Evolutionary conservation across 176 grass and related monocot species (phyloP).

Genomic region (Avena eriantha): DNA sequence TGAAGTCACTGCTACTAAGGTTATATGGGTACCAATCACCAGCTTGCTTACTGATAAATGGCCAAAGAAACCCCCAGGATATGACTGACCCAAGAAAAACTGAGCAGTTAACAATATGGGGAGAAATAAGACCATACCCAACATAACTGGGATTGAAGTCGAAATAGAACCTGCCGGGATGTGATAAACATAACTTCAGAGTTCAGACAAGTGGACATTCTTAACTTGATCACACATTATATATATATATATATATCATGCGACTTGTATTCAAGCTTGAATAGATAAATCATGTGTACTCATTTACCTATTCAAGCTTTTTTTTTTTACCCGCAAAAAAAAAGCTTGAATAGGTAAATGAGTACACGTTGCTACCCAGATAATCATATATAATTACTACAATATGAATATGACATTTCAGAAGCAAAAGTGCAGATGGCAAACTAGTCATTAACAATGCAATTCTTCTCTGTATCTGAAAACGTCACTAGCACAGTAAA

Average conservation of each 20-base stretch:
- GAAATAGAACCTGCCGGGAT: slow-evolving; percentile 52
- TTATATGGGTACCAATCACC: slow-evolving; percentile 64
- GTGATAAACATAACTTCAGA: not conserved
- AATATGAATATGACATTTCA: not conserved
- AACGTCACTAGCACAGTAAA: slow-evolving; percentile 9
- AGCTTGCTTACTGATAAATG: slow-evolving; percentile 47
- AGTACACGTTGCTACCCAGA: not conserved
- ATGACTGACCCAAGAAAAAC: slow-evolving; percentile 58
- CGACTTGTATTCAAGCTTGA: slow-evolving; percentile 7
- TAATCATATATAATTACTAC: not conserved
- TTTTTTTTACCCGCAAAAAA: too few species aligned
- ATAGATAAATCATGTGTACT: not conserved
- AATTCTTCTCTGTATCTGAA: not conserved
- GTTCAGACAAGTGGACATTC: not conserved
- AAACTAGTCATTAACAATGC: slow-evolving; percentile 4
- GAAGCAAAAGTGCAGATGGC: not conserved
- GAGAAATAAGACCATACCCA: slow-evolving; percentile 61
- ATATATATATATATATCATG: slow-evolving; percentile 9
- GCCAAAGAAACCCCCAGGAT: slow-evolving; percentile 62
- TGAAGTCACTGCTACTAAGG: slow-evolving; percentile 52
- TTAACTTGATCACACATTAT: not conserved
- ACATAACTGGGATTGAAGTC: slow-evolving; percentile 63
- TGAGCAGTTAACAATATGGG: slow-evolving; percentile 55
- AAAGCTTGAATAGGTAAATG: not conserved
- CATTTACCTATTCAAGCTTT: too few species aligned